Conservation (phyloP, 2,329 filamentous ascomycete genomes). For the Phialemonium atrogriseum region DNA sequence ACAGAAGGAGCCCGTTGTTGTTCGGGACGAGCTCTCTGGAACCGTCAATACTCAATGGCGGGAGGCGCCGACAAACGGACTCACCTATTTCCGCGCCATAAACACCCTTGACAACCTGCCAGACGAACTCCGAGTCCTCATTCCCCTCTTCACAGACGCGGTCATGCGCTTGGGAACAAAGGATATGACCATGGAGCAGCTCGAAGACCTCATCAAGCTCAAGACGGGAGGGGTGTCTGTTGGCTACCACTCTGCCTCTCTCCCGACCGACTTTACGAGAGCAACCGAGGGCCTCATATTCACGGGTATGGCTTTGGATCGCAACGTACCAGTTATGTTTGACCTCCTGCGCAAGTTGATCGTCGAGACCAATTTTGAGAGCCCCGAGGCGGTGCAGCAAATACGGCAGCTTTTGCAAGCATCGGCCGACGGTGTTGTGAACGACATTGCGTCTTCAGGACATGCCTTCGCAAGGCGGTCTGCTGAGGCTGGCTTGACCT, state of each 20-base stretch:
- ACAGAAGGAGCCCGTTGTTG: conserved; percentile 50
- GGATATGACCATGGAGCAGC: conserved; percentile 81
- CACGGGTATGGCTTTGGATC: conserved; percentile 79
- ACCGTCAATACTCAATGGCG: conserved; percentile 76
- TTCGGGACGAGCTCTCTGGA: conserved; percentile 58
- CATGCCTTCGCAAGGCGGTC: conserved; percentile 80
- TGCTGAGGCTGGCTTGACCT: conserved; percentile 71
- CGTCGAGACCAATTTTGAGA: conserved; percentile 82
- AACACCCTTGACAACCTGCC: conserved; percentile 73
- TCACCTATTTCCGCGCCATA: conserved; percentile 92
- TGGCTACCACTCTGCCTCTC: conserved; percentile 74
- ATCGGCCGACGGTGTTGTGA: conserved; percentile 81
- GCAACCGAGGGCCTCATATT: conserved; percentile 78
- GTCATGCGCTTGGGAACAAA: conserved; percentile 91
- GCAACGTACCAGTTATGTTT: conserved; percentile 87
- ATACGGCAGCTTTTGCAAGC: conserved; percentile 82
- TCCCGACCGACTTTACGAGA: conserved; percentile 60
- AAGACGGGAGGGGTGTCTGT: conserved; percentile 89
- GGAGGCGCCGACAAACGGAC: conserved; percentile 85
- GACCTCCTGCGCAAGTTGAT: conserved; percentile 74
- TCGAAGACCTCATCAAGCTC: conserved; percentile 92
- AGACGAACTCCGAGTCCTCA: conserved; percentile 72
- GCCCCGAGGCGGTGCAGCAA: conserved; percentile 69
- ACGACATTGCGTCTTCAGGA: conserved; percentile 83
- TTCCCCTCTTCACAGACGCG: conserved; percentile 85